These are phyloP conservation scores for Aspergillus bertholletiae DNA, from an alignment of 495 filamentous ascomycete species.

Conservation along the genomic window DNA sequence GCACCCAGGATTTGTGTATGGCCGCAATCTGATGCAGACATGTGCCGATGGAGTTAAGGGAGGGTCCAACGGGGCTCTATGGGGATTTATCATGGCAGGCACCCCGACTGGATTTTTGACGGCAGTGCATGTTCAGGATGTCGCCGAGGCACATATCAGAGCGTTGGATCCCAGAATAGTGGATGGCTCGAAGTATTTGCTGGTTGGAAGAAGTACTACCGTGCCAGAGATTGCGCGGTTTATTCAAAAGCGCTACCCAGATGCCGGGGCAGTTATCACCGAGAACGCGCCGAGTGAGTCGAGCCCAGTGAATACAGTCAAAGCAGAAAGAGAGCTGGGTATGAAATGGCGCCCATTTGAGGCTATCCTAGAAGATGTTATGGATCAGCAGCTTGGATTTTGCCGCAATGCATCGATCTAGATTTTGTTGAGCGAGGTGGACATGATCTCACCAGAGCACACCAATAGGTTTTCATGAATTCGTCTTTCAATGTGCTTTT, in stretches of 20 bases:
- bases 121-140: constrained; percentile 40
- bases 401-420: too few species aligned
- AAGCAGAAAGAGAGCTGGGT: constrained; percentile 40
- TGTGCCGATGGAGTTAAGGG: constrained; percentile 22
- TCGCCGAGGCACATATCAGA: constrained; percentile 33
- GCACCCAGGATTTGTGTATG: constrained; percentile 28
- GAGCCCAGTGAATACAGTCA: constrained; percentile 54
- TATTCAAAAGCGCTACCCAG: constrained; percentile 27
- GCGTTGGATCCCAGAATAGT: constrained; percentile 20
- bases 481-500: too few species aligned
- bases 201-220: constrained; percentile 16
- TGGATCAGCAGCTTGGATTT: constrained; percentile 39
- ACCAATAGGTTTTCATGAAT: too few species aligned
- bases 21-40: constrained; percentile 24
- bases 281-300: constrained; percentile 21
- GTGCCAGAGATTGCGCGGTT: constrained; percentile 28
- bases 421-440: too few species aligned
- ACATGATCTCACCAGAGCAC: too few species aligned
- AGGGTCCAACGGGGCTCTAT: constrained; percentile 21
- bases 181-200: constrained; percentile 25
- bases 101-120: constrained; percentile 4
- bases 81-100: constrained; percentile 15
- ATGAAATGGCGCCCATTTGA: constrained; percentile 31
- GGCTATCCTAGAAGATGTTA: constrained; percentile 29
- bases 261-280: constrained; percentile 19